These are phyloP conservation scores for Polymyxa betae DNA, from an alignment of 208 protist species.

Conservation along the genomic window DNA sequence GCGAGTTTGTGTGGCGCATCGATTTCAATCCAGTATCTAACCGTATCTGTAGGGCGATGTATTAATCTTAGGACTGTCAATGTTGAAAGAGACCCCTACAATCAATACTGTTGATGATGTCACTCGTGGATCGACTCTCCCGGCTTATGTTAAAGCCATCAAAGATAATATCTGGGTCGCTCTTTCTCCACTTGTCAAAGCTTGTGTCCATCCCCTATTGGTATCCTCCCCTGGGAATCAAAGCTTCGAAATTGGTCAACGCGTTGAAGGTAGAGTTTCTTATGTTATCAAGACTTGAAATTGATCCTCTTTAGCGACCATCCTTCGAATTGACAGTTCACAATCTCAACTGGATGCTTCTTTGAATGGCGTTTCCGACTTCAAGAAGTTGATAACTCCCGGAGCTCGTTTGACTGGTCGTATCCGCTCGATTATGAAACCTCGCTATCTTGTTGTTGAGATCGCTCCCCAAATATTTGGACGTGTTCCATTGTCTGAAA, in stretches of 20 bases:
- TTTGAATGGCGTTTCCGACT: background rate
- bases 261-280: background rate
- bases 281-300: no score
- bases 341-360: background rate
- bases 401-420: background rate
- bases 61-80: background rate
- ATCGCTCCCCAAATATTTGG: background rate
- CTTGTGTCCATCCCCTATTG: constrained; percentile 15
- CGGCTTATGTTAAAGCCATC: background rate
- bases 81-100: background rate
- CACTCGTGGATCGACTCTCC: background rate
- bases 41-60: background rate
- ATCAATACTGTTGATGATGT: background rate
- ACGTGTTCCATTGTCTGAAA: constrained; percentile 10
- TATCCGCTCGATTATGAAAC: background rate
- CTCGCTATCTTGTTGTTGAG: background rate
- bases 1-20: no score
- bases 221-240: no score
- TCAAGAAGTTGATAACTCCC: background rate
- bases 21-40: background rate
- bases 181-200: background rate
- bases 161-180: background rate
- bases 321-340: background rate
- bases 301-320: no score
- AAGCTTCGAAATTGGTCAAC: no score